Percentiles rank a stretch among this genome's conserved stretches.
These are phyloP conservation scores for Wickerhamomyces sp. DNA, from an alignment of 1,139 yeast genomes.

Conservation along the genomic window DNA sequence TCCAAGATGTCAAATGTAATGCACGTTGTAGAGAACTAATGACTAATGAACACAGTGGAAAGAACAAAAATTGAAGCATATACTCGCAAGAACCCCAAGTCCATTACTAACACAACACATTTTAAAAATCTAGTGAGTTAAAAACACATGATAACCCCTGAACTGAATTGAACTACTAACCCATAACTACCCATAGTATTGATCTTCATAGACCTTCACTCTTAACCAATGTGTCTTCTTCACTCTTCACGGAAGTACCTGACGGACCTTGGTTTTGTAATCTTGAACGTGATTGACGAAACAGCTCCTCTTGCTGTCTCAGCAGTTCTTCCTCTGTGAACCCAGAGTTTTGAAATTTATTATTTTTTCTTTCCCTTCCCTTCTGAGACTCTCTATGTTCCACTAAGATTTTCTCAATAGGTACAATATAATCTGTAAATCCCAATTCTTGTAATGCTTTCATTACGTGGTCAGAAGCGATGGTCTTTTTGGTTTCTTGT, in stretches of 20 bases:
- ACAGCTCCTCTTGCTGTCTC: conserved; percentile 87
- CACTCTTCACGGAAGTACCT: neutral
- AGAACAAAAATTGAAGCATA: no score
- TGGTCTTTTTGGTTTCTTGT: conserved; percentile 92
- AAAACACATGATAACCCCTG: neutral
- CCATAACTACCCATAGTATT: neutral
- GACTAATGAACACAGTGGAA: no score
- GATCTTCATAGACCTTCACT: conserved; percentile 1
- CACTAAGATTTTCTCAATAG: conserved; percentile 71
- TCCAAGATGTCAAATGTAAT: no score
- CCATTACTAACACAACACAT: no score
- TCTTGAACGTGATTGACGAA: conserved; percentile 81
- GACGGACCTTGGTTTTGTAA: conserved; percentile 40
- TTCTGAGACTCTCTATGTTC: conserved; percentile 87
- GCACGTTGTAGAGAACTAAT: no score
- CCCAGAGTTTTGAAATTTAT: conserved; percentile 91
- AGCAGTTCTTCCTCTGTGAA: conserved; percentile 87
- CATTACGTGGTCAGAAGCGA: conserved; percentile 93
- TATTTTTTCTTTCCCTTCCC: conserved; percentile 87
- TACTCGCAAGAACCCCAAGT: neutral
- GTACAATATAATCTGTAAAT: conserved; percentile 77
- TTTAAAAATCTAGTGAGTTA: neutral
- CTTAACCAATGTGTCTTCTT: conserved; percentile 5
- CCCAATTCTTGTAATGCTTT: conserved; percentile 88
- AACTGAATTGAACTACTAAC: neutral